Base-by-base conservation (phyloP, 257 asterid genomes). In the Nicotiana tabacum region DNA sequence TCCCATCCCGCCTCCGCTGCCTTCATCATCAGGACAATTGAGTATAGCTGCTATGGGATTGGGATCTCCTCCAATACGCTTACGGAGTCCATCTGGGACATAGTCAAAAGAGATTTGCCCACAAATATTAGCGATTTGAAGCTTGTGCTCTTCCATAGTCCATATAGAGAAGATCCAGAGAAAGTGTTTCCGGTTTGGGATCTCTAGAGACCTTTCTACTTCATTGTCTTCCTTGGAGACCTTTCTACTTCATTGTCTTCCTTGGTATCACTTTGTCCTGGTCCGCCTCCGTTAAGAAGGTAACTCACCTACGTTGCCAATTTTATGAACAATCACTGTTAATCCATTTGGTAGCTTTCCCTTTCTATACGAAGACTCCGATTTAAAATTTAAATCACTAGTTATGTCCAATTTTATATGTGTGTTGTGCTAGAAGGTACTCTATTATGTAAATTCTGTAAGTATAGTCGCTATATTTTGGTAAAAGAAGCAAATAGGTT, bases 261-360 rank as follows among this genome's bases (percentile, higher is more conserved):
- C 97, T 96, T 64, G 98, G 98, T 53, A 97, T 96, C 80, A 83
- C 89, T 55, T 96, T 96, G 69, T 96, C 99, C 0, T 94, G 99
- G 99, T 96, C 98, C 74, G 95, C 98, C 58, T 94, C 98, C 9
- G 94, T 93, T 69, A 94, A 92, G 89, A 96, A 94, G 97, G 99
- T 92, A 74, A 39, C 48, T 39, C 2, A 7, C 2, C 48, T n/a
- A n/a, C n/a, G 27, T 77, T 8, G 24, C 13, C 18, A 27, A 29
- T 57, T 6, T 37, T 37, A 37, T 37, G 46, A 37, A 6, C 46
- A 37, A 37, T 37, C 46, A 37, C 46, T 6, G 7, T 37, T 37
- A 37, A 6, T 37, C 46, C 46, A 37, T 37, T 5, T 37, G 46
- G 46, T 37, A 37, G 6, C 46, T 37, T 37, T 37, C 46, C 46